Base-by-base conservation (phyloP, 2,329 filamentous ascomycete genomes). In the Paracamarosporium sp. region DNA sequence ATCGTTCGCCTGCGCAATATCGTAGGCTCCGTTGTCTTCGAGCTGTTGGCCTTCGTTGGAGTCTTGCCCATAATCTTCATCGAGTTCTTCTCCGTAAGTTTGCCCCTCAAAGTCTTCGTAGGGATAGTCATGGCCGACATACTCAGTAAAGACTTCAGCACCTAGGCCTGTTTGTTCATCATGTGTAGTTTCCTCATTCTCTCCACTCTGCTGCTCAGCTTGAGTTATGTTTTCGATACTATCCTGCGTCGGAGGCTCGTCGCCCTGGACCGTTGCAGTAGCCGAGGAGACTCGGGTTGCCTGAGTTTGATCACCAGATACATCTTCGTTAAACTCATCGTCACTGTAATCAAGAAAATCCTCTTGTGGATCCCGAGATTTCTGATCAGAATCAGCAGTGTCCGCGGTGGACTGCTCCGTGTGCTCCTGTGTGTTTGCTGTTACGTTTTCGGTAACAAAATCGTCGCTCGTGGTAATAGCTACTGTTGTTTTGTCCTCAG, bases 261-360 rank as follows among this genome's bases (percentile, higher is more conserved):
- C 74, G 33, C 69, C 74, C 57, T 73, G 70, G 5, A 77, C 63
- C 4, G 74, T 77, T 15, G 69, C 67, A 27, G 75, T 74, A 20
- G 66, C 68, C 5, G 70, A 67, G 1, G 72, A 73, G 1, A 54
- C 50, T 17, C 63, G 63, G 28, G 63, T 57, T 15, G 43, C 40
- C 12, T 55, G 43, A 17, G 56, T 56, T 38, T 55, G 53, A 20
- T 62, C 57, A n/a, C 27, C 40, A 22, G 54, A 56, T 17, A 58
- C 53, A 25, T 36, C 56, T 36, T 61, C 41, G 7, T 65, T 53
- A n/a, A 70, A 67, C 36, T 81, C 78, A n/a, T 75, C 79, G 55
- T 85, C 82, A 24, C 81, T 81, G 64, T 83, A 85, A 57, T 82
- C 81, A 64, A 82, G 76, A n/a, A 79, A 57, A 61, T 82, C 79